These are phyloP conservation scores for Zygosaccharomyces pseudorouxii DNA, from an alignment of 805 yeast genomes.

Conservation along the genomic window DNA sequence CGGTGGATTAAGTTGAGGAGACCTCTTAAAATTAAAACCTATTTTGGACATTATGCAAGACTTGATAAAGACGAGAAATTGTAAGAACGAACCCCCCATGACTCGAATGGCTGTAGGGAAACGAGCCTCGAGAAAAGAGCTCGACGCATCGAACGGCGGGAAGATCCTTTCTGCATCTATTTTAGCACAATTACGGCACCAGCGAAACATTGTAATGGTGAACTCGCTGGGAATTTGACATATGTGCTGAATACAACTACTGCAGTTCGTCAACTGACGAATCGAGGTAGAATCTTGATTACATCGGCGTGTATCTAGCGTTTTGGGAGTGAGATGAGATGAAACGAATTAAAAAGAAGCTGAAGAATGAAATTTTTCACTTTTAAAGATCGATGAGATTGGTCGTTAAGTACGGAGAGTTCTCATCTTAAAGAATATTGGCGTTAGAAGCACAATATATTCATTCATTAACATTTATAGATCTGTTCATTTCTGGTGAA, in stretches of 20 bases:
- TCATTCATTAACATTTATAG: neutral
- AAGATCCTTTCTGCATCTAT: slow-evolving; percentile 17
- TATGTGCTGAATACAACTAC: slow-evolving; percentile 34
- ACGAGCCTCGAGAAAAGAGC: neutral
- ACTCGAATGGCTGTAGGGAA: neutral
- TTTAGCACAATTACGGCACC: slow-evolving; percentile 45
- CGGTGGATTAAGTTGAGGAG: slow-evolving; percentile 9
- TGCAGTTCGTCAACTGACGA: slow-evolving; percentile 3
- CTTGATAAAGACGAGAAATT: slow-evolving; percentile 2
- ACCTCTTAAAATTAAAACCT: slow-evolving; percentile 10
- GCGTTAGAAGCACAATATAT: neutral
- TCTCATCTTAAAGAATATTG: neutral
- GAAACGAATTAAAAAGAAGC: neutral
- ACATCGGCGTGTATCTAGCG: neutral
- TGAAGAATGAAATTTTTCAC: neutral
- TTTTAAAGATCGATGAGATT: neutral
- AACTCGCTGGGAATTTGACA: slow-evolving; percentile 42
- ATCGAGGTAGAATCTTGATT: neutral
- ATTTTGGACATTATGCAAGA: slow-evolving; percentile 15
- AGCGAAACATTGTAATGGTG: slow-evolving; percentile 31
- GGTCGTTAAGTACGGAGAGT: neutral
- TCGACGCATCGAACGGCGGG: slow-evolving; percentile 3
- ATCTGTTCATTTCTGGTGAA: neutral
- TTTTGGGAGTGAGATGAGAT: neutral
- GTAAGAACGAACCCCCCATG: neutral